Evolutionary conservation across 1,284 basidiomycete species (phyloP).

Genomic region (Ceratobasidium sp.): DNA sequence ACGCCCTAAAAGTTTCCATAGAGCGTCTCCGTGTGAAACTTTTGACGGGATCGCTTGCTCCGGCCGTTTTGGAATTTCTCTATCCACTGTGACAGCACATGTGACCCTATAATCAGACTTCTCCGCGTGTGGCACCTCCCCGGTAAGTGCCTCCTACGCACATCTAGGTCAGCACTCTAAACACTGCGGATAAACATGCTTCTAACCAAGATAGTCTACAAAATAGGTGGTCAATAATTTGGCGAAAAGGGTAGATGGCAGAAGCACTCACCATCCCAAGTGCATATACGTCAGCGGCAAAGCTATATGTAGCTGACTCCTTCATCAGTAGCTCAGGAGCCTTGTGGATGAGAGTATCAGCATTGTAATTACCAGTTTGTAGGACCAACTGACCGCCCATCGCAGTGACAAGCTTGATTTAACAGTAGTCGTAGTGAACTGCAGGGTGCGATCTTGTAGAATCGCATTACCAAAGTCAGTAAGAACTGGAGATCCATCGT

Average conservation of each 20-base stretch:
- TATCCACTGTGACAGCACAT: background rate
- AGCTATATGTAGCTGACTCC: background rate
- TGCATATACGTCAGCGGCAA: background rate
- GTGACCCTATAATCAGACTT: conserved; percentile 1
- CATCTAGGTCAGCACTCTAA: background rate
- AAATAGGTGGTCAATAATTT: no score
- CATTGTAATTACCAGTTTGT: no score
- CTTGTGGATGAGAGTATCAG: background rate
- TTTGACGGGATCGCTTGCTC: background rate
- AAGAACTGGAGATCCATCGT: conserved; percentile 8
- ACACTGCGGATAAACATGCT: background rate
- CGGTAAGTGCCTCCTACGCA: conserved; percentile 34
- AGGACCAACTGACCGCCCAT: conserved; percentile 10
- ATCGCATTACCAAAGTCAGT: conserved; percentile 28
- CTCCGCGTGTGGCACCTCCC: background rate
- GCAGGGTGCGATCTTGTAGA: background rate
- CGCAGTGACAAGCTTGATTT: conserved; percentile 6
- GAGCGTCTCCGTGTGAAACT: background rate
- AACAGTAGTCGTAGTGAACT: background rate
- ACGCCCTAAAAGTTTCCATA: conserved; percentile 28
- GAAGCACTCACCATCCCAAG: background rate
- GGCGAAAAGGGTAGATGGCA: no score
- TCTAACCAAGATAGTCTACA: conserved; percentile 27
- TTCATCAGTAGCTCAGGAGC: conserved; percentile 23
- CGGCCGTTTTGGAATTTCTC: conserved; percentile 3